Conservation (phyloP, 139 green algal species). For the Chlamydomonas applanata region DNA sequence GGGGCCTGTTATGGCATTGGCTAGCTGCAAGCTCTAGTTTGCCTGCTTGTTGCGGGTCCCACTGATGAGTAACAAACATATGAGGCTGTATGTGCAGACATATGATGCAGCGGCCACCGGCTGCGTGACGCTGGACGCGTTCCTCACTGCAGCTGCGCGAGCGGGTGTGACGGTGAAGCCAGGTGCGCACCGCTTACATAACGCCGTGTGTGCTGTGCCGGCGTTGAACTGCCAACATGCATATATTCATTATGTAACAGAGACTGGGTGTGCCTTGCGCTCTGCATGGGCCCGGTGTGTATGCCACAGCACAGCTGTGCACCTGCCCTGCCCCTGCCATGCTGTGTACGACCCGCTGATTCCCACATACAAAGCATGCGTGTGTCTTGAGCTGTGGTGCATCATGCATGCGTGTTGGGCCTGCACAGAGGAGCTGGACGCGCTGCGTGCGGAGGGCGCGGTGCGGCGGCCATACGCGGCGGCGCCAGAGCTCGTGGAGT, state of each 20-base stretch:
- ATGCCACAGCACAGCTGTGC: background rate
- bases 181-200: background rate
- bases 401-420: no score
- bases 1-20: no score
- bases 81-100: background rate
- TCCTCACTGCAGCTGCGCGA: background rate
- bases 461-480: background rate
- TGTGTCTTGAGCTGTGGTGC: no score
- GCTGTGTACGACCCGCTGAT: no score
- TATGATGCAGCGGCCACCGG: background rate
- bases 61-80: no score
- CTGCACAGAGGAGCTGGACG: constrained; percentile 3
- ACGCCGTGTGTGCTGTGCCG: background rate
- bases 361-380: no score
- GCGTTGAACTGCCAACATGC: background rate
- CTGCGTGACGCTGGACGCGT: background rate
- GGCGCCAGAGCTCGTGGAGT: constrained; percentile 5
- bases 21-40: no score
- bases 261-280: background rate
- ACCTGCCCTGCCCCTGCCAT: no score
- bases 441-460: background rate
- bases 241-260: background rate
- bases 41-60: no score
- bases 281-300: background rate
- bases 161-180: background rate